Evolutionary conservation across 805 yeast genomes (phyloP), one percentile per base, ranked within the genome.

Genomic region (Saccharomycopsis amapae): DNA sequence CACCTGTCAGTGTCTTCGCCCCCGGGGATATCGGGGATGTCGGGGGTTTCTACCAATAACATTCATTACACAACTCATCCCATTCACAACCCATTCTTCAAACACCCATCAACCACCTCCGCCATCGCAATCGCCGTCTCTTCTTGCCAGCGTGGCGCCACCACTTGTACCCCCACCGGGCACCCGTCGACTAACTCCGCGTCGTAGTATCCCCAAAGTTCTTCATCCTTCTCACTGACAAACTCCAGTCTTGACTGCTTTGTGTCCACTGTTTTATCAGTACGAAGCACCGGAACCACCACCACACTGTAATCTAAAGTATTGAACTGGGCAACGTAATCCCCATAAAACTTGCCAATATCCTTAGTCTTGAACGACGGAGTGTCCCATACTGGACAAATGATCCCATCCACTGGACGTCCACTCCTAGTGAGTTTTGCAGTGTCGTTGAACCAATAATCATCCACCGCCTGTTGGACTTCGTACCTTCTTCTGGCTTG

Each of bases 161-260:
- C 69, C 20, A 80, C 51, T 56, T 80, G 86, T 5, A 78, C 52
- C 2, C 71, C 66, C 2, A 79, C 76, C 0, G 84, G 81, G 55
- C 75, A 76, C 3, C 75, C 76, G 47, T 68, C 64, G 44, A 60
- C 63, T 37, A 66, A 61, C 44, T 69, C 72, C 5, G 78, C 69
- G 45, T 73, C 65, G 60, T 76, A 77, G 32, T 66, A 57, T 10
- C 63, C 62, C 57, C 64, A 59, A 30, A 56, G 56, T 12, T 50
- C 52, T 34, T 58, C 55, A 38, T 68, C 73, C 3, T 54, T 42
- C 3, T 61, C 62, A 34, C 57, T 60, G 50, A 61, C 58, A n/a
- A 65, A 56, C 10, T 48, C 36, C 34, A 57, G 56, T 5, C 53
- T 45, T 20, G 24, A 2, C 1, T 10, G 22, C 23, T 49, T 48